Evolutionary conservation across 106 monocot genomes (phyloP), one percentile per base, ranked within the genome.

Genomic region (Iris macrosiphon): DNA sequence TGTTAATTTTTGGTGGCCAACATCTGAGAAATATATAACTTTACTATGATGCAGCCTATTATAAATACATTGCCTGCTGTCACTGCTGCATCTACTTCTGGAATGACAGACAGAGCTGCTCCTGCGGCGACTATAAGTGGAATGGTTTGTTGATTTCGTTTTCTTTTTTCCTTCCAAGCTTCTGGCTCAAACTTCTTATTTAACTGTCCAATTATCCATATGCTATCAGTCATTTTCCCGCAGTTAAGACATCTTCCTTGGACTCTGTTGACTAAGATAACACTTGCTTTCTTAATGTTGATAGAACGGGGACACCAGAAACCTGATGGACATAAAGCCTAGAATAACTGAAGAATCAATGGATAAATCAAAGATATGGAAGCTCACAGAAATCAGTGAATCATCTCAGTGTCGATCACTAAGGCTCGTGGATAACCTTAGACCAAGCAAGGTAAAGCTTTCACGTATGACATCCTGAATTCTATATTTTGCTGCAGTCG

Each of bases 341-440:
- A 78, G 85, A 69, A 42, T 85, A 55, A 64, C 62, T 20, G 90
- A 91, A 3, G 85, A 85, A 40, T 55, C 81, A 10, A 40, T 78
- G 67, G 85, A 91, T 54, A 81, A 91, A 65, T 75, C 85, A 44
- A 91, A 85, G 65, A 74, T 81, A 19, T 85, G 90, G 90, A 91
- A 85, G 59, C 81, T 81, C 21, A 85, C 85, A 33, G 90, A 91
- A 67, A 81, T 91, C 32, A 73, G 16, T 47, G 90, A 91, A 67
- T 78, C 81, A 35, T 10, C 71, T 55, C 85, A 91, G 33, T 91
- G 84, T 55, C 70, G 85, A 44, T 91, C 90, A 30, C 64, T 91
- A 44, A 75, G 69, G 61, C 80, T 91, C 30, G 56, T 65, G 47
- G 85, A 85, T 75, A 85, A 78, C 50, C 14, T 81, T n/a, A 78